Percentiles rank a stretch among this genome's conserved stretches.
phyloP scores from a whole-genome alignment of 768 basidiomycete genomes.

The Collybia sordida region DNA sequence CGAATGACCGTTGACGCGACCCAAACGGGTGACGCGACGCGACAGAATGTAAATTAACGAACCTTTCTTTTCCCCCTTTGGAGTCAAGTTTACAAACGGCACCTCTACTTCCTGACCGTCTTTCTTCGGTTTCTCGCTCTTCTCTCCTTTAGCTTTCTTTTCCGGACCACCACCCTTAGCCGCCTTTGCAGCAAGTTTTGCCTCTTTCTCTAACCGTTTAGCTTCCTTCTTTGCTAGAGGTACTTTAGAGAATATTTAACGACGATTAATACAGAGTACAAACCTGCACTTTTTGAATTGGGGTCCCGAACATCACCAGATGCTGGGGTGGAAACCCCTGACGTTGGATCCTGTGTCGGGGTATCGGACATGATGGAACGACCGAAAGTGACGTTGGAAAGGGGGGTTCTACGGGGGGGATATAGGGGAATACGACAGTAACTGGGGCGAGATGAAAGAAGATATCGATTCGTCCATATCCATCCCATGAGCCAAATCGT shows the following conservation, averaged over 20 bases:
- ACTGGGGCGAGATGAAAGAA: slow-evolving; percentile 5
- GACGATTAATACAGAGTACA: background rate
- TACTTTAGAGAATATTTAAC: background rate
- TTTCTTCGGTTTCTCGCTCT: slow-evolving; percentile 60
- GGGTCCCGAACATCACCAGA: slow-evolving; percentile 29
- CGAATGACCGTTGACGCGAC: background rate
- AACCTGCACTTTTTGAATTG: slow-evolving; percentile 44
- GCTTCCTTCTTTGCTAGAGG: slow-evolving; percentile 79
- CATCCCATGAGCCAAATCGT: slow-evolving; percentile 6
- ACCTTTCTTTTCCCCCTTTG: slow-evolving; percentile 95
- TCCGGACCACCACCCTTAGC: slow-evolving; percentile 50
- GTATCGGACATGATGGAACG: background rate
- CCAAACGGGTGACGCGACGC: background rate
- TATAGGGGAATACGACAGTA: slow-evolving; percentile 4
- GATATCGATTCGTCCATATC: slow-evolving; percentile 17
- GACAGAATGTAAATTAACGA: slow-evolving; percentile 11
- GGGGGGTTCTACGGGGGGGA: background rate
- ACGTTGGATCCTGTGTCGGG: slow-evolving; percentile 1
- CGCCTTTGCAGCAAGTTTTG: slow-evolving; percentile 72
- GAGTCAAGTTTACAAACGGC: slow-evolving; percentile 87
- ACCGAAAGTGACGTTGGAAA: background rate
- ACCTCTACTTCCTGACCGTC: slow-evolving; percentile 59
- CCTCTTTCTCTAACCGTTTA: slow-evolving; percentile 76
- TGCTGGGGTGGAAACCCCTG: slow-evolving; percentile 3
- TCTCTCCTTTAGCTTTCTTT: slow-evolving; percentile 68